These are phyloP conservation scores for Sinapis alba DNA, from an alignment of 441 rosid species.

Conservation along the genomic window DNA sequence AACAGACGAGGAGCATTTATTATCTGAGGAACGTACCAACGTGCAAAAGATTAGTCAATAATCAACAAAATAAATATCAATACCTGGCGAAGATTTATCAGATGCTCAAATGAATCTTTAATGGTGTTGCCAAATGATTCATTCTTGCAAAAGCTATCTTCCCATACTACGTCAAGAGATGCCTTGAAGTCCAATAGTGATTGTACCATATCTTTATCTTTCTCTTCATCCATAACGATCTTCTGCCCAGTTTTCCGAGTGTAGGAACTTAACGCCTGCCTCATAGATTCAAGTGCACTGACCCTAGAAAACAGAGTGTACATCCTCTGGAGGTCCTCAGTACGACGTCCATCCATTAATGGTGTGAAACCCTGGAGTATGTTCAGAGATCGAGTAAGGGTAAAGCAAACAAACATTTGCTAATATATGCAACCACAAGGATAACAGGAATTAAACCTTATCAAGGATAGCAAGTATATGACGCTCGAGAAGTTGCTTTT, in stretches of 20 bases:
- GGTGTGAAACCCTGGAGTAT: conserved; percentile 75
- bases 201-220: conserved; percentile 96
- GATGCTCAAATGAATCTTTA: conserved; percentile 95
- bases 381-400: conserved; percentile 11
- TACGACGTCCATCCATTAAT: conserved; percentile 95
- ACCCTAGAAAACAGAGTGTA: conserved; percentile 77
- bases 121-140: conserved; percentile 89
- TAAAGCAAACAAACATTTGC: conserved; percentile 18
- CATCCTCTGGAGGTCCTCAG: conserved; percentile 88
- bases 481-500: conserved; percentile 87
- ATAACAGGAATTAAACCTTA: conserved; percentile 56
- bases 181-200: conserved; percentile 87
- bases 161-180: conserved; percentile 88
- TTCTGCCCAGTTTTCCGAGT: conserved; percentile 85
- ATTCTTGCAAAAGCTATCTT: conserved; percentile 90
- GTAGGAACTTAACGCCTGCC: conserved; percentile 84
- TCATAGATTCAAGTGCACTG: conserved; percentile 79
- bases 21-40: neutral
- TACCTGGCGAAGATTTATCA: conserved; percentile 98
- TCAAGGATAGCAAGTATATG: conserved; percentile 89
- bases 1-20: conserved; percentile 32
- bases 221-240: conserved; percentile 95
- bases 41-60: neutral
- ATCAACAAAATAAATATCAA: conserved; percentile 17
- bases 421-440: conserved; percentile 10